Base-by-base conservation (phyloP, 2,329 filamentous ascomycete genomes). In the Fonsecaea pedrosoi region DNA sequence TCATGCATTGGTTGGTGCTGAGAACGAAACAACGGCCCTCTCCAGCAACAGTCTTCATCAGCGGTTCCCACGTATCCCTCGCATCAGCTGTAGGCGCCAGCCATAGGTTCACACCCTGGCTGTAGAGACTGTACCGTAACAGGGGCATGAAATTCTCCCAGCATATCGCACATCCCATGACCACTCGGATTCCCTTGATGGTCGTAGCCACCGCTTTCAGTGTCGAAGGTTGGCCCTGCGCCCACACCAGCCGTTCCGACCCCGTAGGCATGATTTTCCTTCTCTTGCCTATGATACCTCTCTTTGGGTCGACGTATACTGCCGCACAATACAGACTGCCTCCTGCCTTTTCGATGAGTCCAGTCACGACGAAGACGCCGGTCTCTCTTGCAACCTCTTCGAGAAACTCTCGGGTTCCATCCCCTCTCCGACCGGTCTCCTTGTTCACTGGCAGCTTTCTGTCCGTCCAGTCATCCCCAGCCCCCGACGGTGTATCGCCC, bases 121-220 rank as follows among this genome's bases (percentile, higher is more conserved):
- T 85, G 78, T 97, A 98, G 42, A 97, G 83, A 15, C 88, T 85
- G 76, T 96, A 91, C 18, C 94, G 87, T 7, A 97, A 83, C 18
- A 97, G 82, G 0, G 94, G 94, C 93, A 97, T 97, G 80, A 94
- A 96, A 78, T 92, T 97, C 78, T 98, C 94, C 94, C 94, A 97
- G 82, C 94, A 97, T 71, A 98, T 96, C 3, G 93, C 94, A 2
- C 91, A 89, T 0, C 90, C 94, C 67, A 97, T 85, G 64, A 92
- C 94, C 67, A 97, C 80, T 70, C 87, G 88, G 2, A 93, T 86
- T 58, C 92, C 92, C 68, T 90, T 89, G 76, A 97, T 92, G 30
- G 83, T 87, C 0, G 92, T 93, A 32, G 87, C 90, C 0, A 97
- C 87, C 3, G 93, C 94, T 69, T 87, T 87, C 34, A 97, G 84